phyloP scores from a whole-genome alignment of 768 basidiomycete species.

The Saitozyma sp. region DNA sequence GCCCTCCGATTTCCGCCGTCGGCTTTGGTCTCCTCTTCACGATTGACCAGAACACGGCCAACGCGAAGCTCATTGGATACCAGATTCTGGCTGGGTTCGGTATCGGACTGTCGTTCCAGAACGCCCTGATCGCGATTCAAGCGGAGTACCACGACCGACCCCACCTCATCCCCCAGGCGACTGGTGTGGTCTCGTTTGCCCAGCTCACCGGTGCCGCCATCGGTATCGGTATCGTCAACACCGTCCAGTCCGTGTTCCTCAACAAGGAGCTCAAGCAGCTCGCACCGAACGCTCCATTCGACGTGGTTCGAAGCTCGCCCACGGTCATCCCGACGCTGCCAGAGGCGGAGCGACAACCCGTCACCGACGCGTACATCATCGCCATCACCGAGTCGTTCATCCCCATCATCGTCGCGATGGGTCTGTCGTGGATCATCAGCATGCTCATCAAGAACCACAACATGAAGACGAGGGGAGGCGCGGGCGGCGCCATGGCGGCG shows the following conservation, averaged over 20 bases:
- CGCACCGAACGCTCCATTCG: slow-evolving; percentile 37
- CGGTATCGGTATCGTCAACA: slow-evolving; percentile 47
- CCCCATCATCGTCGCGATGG: slow-evolving; percentile 37
- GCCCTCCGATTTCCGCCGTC: slow-evolving; percentile 50
- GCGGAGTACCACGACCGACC: slow-evolving; percentile 19
- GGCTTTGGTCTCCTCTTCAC: slow-evolving; percentile 55
- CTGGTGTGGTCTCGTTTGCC: slow-evolving; percentile 44
- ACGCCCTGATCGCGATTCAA: slow-evolving; percentile 41
- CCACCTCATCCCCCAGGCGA: slow-evolving; percentile 42
- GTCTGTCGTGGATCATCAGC: slow-evolving; percentile 25
- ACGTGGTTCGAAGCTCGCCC: slow-evolving; percentile 33
- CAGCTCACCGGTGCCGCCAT: slow-evolving; percentile 44
- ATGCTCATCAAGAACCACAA: slow-evolving; percentile 41
- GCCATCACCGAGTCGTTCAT: slow-evolving; percentile 40
- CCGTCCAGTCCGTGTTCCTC: slow-evolving; percentile 39
- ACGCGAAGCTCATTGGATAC: slow-evolving; percentile 52
- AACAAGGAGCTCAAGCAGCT: slow-evolving; percentile 27
- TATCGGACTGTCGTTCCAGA: slow-evolving; percentile 51
- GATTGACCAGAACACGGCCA: slow-evolving; percentile 40
- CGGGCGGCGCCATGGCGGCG: slow-evolving; percentile 23
- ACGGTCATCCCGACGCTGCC: slow-evolving; percentile 30
- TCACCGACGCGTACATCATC: slow-evolving; percentile 45
- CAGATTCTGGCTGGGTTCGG: slow-evolving; percentile 55
- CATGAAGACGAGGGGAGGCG: slow-evolving; percentile 32
- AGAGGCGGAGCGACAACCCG: slow-evolving; percentile 22